Base-by-base conservation (phyloP, 208 protist species). In the Trypanosomatidae sp. region DNA sequence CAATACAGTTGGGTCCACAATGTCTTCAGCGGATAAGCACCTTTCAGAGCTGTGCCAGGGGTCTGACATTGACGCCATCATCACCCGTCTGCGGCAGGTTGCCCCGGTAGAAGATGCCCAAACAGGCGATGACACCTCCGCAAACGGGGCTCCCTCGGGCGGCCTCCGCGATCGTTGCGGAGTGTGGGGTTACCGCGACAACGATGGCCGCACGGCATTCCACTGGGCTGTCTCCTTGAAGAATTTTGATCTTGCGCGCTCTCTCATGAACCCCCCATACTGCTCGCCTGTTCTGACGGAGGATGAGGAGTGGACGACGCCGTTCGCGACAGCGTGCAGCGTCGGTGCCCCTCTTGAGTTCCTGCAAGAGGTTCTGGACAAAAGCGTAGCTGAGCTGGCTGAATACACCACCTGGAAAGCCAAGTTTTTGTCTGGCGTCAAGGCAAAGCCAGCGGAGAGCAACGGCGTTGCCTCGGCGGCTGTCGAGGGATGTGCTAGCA, bases 201-300 rank as follows among this genome's bases (percentile, higher is more conserved):
- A 65, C 41, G 94, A 98, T 62, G 94, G 92, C 19, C 84, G 94
- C 68, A 97, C 94, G 2, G 88, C 91, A 0, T 81, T 97, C 25
- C 94, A 98, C 72, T 98, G 94, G 94, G 89, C 94, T 0, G 66
- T 97, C 4, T 86, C 92, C 5, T 72, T 95, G 53, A 77, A 83
- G 62, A 94, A 94, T 79, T 95, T 88, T 50, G 82, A 82, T 0
- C 72, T 98, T n/a, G 92, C 87, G 2, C 74, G n/a, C 9, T 82
- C 39, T 6, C 83, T 98, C 17, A 85, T 95, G 83, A 53, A 66
- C 13, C 49, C 59, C 4, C 90, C 91, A 0, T 87, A 93, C 74
- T 70, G 79, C 58, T 78, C 92, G 3, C 86, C 88, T 17, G 91
- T 85, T 13, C 73, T 88, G 55, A 97, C 84, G 1, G 83, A 84